Percentiles rank a stretch among this genome's conserved stretches.
phyloP scores from a whole-genome alignment of 495 filamentous ascomycete species.

The Amorphotheca resinae region DNA sequence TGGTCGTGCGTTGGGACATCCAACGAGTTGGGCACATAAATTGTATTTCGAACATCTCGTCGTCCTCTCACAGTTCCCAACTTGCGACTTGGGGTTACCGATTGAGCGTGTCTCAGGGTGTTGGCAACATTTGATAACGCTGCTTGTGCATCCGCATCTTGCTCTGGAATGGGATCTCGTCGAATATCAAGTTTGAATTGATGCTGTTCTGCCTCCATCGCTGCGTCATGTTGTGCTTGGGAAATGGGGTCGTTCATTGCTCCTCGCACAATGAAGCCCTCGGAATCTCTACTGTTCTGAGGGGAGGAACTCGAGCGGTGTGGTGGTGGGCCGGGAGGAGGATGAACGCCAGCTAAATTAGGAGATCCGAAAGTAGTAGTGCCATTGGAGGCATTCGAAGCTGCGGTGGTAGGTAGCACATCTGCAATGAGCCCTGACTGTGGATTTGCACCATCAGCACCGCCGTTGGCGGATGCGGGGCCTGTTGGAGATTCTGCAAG shows the following conservation, averaged over 20 bases:
- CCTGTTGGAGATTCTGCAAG: slow-evolving; percentile 35
- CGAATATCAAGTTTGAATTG: slow-evolving; percentile 85
- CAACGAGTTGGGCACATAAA: slow-evolving; percentile 49
- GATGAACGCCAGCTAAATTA: slow-evolving; percentile 24
- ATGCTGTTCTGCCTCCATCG: slow-evolving; percentile 47
- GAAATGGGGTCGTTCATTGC: slow-evolving; percentile 67
- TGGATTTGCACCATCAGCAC: slow-evolving; percentile 13
- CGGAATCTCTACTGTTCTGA: slow-evolving; percentile 36
- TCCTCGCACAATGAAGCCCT: slow-evolving; percentile 60
- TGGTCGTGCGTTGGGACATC: slow-evolving; percentile 24
- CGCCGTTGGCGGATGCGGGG: slow-evolving; percentile 15
- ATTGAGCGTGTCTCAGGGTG: slow-evolving; percentile 46
- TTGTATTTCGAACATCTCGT: slow-evolving; percentile 80
- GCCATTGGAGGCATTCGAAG: slow-evolving; percentile 11
- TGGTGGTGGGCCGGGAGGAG: slow-evolving; percentile 34
- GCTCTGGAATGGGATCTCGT: slow-evolving; percentile 86
- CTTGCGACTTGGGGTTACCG: slow-evolving; percentile 50
- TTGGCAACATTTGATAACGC: slow-evolving; percentile 88
- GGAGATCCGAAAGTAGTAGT: slow-evolving; percentile 6
- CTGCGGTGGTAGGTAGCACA: slow-evolving; percentile 4
- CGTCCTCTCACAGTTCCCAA: slow-evolving; percentile 73
- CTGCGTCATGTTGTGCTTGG: slow-evolving; percentile 67
- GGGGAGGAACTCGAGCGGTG: slow-evolving; percentile 25
- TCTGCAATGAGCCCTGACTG: slow-evolving; percentile 9
- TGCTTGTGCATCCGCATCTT: slow-evolving; percentile 75